Evolutionary conservation across 805 yeast genomes (phyloP).

Genomic region (Candida ulmi): DNA sequence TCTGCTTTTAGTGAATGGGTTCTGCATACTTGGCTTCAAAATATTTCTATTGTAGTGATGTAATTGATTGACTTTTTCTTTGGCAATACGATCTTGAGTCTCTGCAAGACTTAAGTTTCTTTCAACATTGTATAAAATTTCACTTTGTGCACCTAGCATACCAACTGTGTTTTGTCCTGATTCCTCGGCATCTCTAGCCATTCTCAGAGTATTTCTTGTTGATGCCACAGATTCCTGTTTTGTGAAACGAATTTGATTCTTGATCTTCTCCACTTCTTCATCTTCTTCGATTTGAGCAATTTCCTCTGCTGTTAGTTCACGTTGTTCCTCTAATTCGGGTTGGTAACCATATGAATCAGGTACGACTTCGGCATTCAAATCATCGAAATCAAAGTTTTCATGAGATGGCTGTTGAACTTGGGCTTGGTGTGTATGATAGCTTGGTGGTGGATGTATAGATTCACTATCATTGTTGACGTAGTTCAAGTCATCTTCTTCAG

Average conservation of each 20-base stretch:
- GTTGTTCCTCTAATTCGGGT: conserved; percentile 24
- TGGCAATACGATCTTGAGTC: conserved; percentile 77
- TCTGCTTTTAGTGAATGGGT: conserved; percentile 84
- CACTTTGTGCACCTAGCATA: conserved; percentile 90
- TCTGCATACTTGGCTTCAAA: conserved; percentile 71
- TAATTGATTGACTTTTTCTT: conserved; percentile 74
- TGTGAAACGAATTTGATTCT: conserved; percentile 73
- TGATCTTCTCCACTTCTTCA: conserved; percentile 83
- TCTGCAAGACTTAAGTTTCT: conserved; percentile 69
- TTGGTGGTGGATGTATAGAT: conserved; percentile 1
- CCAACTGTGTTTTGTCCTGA: conserved; percentile 82
- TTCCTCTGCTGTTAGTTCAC: conserved; percentile 19
- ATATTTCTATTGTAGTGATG: conserved; percentile 75
- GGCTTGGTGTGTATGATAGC: background rate
- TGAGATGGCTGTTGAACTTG: conserved; percentile 7
- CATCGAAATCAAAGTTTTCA: conserved; percentile 11
- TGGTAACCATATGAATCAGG: conserved; percentile 12
- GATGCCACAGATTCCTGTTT: conserved; percentile 84
- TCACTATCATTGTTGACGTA: conserved; percentile 9
- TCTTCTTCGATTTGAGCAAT: conserved; percentile 55
- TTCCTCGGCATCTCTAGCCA: conserved; percentile 68
- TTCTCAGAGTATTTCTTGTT: conserved; percentile 73
- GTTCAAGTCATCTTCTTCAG: conserved; percentile 11
- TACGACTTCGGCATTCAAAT: conserved; percentile 6
- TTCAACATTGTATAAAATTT: conserved; percentile 75